Percentiles rank a stretch among this genome's conserved stretches.
Evolutionary conservation across 306 rosid species (phyloP).

Genomic region (Prunus mongolica): DNA sequence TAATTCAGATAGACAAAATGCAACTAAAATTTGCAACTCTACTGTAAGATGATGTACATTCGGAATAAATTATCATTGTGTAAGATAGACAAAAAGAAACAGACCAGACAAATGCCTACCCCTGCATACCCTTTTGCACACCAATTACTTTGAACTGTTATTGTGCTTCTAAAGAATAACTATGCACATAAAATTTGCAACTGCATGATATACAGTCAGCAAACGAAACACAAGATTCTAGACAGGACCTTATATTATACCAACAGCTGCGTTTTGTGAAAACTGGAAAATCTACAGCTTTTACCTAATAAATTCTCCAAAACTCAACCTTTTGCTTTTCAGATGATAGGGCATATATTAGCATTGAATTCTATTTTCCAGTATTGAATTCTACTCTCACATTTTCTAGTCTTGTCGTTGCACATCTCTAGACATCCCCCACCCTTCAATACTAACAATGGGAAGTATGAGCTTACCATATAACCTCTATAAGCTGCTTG

Average conservation of each 20-base stretch:
- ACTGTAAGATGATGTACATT: background rate
- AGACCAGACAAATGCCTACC: background rate
- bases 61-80: background rate
- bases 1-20: background rate
- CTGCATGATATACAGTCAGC: background rate
- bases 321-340: background rate
- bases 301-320: background rate
- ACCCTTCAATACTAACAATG: slow-evolving; percentile 2
- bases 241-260: background rate
- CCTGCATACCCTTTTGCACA: background rate
- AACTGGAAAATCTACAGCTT: background rate
- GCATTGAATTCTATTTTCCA: background rate
- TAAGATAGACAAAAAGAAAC: background rate
- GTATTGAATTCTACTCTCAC: background rate
- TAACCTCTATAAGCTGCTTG: slow-evolving; percentile 91
- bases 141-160: background rate
- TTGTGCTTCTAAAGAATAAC: background rate
- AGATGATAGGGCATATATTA: background rate
- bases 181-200: background rate
- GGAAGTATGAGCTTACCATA: slow-evolving; percentile 48
- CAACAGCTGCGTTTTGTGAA: background rate
- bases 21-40: too few relatives aligned
- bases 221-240: background rate
- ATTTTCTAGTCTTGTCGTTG: background rate
- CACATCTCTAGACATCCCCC: background rate